Conservation (phyloP, 2,329 filamentous ascomycete genomes). For the Hymenoscyphus fructigenus region DNA sequence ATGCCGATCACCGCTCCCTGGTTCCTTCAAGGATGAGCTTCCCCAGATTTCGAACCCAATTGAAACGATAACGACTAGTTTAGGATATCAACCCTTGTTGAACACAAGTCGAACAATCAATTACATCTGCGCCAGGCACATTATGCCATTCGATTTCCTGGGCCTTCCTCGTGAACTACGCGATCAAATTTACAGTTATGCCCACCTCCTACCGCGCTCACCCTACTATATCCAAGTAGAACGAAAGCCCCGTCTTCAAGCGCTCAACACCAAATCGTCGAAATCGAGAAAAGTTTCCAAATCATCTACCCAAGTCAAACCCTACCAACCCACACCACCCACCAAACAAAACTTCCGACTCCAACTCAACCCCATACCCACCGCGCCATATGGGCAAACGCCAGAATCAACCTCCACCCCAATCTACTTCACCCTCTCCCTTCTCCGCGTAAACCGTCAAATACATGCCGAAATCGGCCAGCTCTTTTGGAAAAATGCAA, state of each 20-base stretch:
- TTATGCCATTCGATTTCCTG: slow-evolving; percentile 19
- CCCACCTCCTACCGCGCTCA: slow-evolving; percentile 9
- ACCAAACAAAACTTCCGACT: neutral
- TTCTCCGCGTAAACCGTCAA: slow-evolving; percentile 25
- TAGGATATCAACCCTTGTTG: neutral
- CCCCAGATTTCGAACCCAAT: neutral
- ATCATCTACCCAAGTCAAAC: neutral
- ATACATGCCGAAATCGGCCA: slow-evolving; percentile 24
- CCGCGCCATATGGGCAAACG: neutral
- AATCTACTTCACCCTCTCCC: slow-evolving; percentile 17
- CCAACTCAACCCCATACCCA: neutral
- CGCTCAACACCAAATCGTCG: too few species aligned
- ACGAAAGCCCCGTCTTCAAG: neutral
- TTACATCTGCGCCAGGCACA: neutral
- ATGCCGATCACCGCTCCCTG: too few species aligned
- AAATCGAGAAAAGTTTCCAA: neutral
- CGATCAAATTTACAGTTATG: slow-evolving; percentile 18
- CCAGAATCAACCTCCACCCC: neutral
- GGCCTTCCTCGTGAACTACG: slow-evolving; percentile 22
- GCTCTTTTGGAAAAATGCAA: slow-evolving; percentile 25
- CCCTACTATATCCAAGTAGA: slow-evolving; percentile 8
- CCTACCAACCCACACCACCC: neutral
- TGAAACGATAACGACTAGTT: neutral
- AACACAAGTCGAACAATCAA: neutral
- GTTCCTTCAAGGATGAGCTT: neutral